These are phyloP conservation scores for Trypanosoma mega DNA, from an alignment of 208 protist genomes.

Conservation along the genomic window DNA sequence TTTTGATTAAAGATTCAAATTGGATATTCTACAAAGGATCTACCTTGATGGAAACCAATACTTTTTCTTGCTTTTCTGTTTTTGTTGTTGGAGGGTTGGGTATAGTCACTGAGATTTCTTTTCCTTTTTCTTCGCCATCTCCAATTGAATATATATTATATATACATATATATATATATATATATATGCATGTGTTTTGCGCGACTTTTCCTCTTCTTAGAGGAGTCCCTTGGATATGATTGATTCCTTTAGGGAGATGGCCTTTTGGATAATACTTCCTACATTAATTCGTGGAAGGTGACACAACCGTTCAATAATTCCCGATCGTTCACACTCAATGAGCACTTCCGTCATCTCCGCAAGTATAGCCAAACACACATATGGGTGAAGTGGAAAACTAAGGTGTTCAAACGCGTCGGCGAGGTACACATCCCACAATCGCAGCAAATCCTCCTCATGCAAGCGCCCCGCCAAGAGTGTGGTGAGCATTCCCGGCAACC, in stretches of 20 bases:
- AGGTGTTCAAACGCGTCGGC: slow-evolving; percentile 50
- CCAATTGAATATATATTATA: no score
- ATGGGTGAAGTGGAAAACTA: slow-evolving; percentile 71
- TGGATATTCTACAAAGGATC: no score
- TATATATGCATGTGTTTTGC: not conserved
- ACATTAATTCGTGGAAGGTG: slow-evolving; percentile 78
- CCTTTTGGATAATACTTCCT: slow-evolving; percentile 62
- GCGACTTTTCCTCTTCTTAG: slow-evolving; percentile 4
- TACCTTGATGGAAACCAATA: no score
- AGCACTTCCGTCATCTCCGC: slow-evolving; percentile 78
- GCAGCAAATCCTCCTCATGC: slow-evolving; percentile 69
- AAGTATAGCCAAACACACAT: slow-evolving; percentile 75
- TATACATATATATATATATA: slow-evolving; percentile 11
- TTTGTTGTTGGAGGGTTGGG: no score
- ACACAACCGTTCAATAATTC: slow-evolving; percentile 64
- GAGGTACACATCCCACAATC: slow-evolving; percentile 81
- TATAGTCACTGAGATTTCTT: no score
- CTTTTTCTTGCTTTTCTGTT: no score
- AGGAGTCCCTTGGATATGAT: slow-evolving; percentile 36
- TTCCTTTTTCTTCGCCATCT: no score
- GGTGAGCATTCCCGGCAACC: slow-evolving; percentile 69
- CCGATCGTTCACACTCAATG: slow-evolving; percentile 71
- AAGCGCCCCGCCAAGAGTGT: slow-evolving; percentile 67
- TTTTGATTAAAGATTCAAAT: no score
- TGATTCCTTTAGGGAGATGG: slow-evolving; percentile 68